Conservation (phyloP, 805 yeast species). For the Wickerhamiella shivajii region DNA sequence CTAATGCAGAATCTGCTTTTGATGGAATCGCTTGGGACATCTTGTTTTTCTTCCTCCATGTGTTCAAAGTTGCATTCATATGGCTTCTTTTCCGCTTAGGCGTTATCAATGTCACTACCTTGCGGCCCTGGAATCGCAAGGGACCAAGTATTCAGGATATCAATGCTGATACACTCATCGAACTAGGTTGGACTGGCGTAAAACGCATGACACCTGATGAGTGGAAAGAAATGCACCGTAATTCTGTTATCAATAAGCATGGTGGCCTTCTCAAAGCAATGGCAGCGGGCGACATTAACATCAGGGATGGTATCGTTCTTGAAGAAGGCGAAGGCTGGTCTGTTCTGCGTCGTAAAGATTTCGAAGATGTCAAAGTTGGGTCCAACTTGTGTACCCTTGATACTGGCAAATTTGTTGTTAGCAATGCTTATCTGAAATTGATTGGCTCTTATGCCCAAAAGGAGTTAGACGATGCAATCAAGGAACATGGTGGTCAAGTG, state of each 20-base stretch:
- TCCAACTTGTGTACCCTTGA: too few relatives aligned
- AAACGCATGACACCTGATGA: slow-evolving; percentile 56
- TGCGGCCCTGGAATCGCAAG: slow-evolving; percentile 26
- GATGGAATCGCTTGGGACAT: slow-evolving; percentile 35
- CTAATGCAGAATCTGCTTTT: slow-evolving; percentile 33
- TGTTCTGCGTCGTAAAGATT: slow-evolving; percentile 12
- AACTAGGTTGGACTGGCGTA: slow-evolving; percentile 92
- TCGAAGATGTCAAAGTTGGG: too few relatives aligned
- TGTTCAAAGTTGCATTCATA: slow-evolving; percentile 42
- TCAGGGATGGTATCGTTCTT: slow-evolving; percentile 43
- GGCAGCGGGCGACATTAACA: slow-evolving; percentile 51
- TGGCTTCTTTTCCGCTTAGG: slow-evolving; percentile 53
- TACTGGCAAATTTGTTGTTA: slow-evolving; percentile 15
- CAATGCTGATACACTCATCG: slow-evolving; percentile 40
- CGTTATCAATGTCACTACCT: slow-evolving; percentile 56
- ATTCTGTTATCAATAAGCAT: slow-evolving; percentile 42
- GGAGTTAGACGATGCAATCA: slow-evolving; percentile 6
- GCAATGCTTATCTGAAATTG: slow-evolving; percentile 12
- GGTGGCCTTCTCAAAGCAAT: slow-evolving; percentile 61
- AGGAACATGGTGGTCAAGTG: slow-evolving; percentile 4
- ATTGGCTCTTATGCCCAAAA: slow-evolving; percentile 4
- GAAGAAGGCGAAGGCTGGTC: slow-evolving; percentile 70
- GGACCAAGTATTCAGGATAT: slow-evolving; percentile 18
- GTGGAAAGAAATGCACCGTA: slow-evolving; percentile 56
- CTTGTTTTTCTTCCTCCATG: slow-evolving; percentile 59